phyloP scores from a whole-genome alignment of 495 filamentous ascomycete species.

The Aspergillus panamensis region DNA sequence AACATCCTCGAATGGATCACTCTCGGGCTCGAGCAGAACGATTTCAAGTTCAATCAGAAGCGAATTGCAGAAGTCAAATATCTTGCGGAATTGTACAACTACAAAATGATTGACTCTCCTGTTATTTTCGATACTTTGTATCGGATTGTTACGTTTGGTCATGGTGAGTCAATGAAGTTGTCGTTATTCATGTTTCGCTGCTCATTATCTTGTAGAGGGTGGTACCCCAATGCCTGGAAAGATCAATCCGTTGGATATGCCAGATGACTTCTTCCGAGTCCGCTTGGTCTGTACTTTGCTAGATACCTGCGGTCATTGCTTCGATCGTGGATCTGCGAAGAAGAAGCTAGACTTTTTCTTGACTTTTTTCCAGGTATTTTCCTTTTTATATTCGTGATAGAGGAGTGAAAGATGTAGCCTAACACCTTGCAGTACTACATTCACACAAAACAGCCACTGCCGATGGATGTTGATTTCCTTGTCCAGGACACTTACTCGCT shows the following conservation, averaged over 20 bases:
- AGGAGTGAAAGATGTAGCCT: not conserved
- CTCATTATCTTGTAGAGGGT: slow-evolving; percentile 44
- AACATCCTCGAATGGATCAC: slow-evolving; percentile 84
- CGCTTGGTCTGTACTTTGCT: slow-evolving; percentile 84
- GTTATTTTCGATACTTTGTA: slow-evolving; percentile 96
- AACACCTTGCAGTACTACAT: slow-evolving; percentile 71
- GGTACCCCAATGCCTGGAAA: slow-evolving; percentile 78
- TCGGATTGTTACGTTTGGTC: slow-evolving; percentile 86
- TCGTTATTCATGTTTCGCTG: not conserved
- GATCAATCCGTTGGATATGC: slow-evolving; percentile 71
- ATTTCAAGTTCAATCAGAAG: slow-evolving; percentile 97
- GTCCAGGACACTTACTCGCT: slow-evolving; percentile 86
- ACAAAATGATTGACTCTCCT: slow-evolving; percentile 92
- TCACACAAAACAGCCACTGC: slow-evolving; percentile 83
- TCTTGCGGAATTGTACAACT: slow-evolving; percentile 95
- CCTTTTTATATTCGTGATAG: not conserved
- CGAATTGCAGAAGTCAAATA: slow-evolving; percentile 96
- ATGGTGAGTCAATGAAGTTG: slow-evolving; percentile 50
- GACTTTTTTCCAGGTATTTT: slow-evolving; percentile 76
- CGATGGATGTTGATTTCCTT: slow-evolving; percentile 97
- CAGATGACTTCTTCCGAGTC: slow-evolving; percentile 94
- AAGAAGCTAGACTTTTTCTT: slow-evolving; percentile 99
- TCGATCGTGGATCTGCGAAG: slow-evolving; percentile 85
- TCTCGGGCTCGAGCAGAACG: slow-evolving; percentile 86
- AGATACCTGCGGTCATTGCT: slow-evolving; percentile 95